Base-by-base conservation (phyloP, 1,284 basidiomycete genomes). In the Cutaneotrichosporon sp. region DNA sequence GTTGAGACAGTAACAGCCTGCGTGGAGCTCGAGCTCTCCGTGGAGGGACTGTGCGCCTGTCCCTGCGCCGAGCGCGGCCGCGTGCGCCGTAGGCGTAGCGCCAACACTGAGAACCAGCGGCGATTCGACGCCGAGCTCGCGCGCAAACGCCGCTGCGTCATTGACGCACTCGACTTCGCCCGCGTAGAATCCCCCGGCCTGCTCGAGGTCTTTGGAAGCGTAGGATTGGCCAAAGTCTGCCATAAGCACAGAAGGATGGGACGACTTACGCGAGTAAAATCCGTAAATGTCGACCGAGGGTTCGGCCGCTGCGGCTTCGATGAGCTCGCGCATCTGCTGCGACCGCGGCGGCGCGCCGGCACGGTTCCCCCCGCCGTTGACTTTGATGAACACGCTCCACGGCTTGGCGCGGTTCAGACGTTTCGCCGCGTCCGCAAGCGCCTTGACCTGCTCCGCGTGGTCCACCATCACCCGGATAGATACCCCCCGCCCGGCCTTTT, bases 81-180 rank as follows among this genome's bases (percentile, higher is more conserved):
- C 83, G 67, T 89, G 86, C 0, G 87, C 87, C 1, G 88, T 85
- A 3, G 88, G 88, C 4, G 88, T 90, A n/a, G 87, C 85, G 15
- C 88, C 88, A 1, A 90, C 84, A 1, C 85, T 85, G 15, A 90
- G 75, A 0, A 86, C 79, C 60, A 87, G 86, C 80, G 79, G 37
- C 14, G 20, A n/a, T 15, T 45, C 54, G 9, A 59, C 40, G n/a
- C 65, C 65, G 15, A 65, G 55, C 9, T 47, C 46, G 18, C 83
- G 65, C 1, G 86, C 86, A 36, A 82, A 71, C 23, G 72, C 73
- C 1, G 87, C 86, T 2, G 86, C 85, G 10, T 73, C 72, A 62
- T 87, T 85, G 35, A 86, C 86, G 4, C 83, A 80, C 21, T 81
- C 77, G 5, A 92, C 80, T 74, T 92, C 89, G n/a, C 77, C 76